Evolutionary conservation across 2,329 filamentous ascomycete genomes (phyloP).

Genomic region (Pezicula neosporulosa): DNA sequence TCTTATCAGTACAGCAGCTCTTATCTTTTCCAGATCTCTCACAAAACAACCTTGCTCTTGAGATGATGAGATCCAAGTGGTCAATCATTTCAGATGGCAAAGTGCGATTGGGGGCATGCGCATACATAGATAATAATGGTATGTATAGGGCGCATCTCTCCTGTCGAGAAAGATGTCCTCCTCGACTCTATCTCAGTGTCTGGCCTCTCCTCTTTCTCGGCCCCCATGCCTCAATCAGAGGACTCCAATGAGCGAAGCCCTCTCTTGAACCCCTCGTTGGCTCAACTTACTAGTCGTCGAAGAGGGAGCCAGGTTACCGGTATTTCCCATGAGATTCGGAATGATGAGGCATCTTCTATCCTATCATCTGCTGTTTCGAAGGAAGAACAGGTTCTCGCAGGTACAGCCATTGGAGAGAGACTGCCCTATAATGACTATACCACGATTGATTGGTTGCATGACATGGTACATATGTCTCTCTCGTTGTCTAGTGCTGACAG

Average conservation of each 20-base stretch:
- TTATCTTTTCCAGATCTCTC: no score
- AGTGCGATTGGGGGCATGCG: no score
- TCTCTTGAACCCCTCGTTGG: conserved; percentile 13
- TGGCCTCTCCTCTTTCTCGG: no score
- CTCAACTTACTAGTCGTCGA: conserved; percentile 5
- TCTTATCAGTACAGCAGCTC: no score
- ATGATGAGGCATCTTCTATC: conserved; percentile 14
- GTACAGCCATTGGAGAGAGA: conserved; percentile 47
- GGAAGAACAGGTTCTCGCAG: conserved; percentile 42
- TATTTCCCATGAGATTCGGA: background rate
- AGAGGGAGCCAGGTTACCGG: background rate
- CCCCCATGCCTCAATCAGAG: conserved; percentile 15
- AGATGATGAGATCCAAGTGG: no score
- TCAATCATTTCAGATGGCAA: no score
- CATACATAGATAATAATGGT: no score
- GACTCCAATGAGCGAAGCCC: conserved; percentile 17
- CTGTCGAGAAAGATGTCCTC: no score
- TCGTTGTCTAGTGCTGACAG: background rate
- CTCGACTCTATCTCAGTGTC: no score
- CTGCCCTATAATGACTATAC: conserved; percentile 59
- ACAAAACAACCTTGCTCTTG: no score
- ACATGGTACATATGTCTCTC: conserved; percentile 36
- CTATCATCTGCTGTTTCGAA: conserved; percentile 35
- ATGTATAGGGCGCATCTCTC: no score
- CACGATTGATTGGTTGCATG: conserved; percentile 60